Conservation (phyloP, 73 alveolate genomes). For the Diophrys appendiculata region DNA sequence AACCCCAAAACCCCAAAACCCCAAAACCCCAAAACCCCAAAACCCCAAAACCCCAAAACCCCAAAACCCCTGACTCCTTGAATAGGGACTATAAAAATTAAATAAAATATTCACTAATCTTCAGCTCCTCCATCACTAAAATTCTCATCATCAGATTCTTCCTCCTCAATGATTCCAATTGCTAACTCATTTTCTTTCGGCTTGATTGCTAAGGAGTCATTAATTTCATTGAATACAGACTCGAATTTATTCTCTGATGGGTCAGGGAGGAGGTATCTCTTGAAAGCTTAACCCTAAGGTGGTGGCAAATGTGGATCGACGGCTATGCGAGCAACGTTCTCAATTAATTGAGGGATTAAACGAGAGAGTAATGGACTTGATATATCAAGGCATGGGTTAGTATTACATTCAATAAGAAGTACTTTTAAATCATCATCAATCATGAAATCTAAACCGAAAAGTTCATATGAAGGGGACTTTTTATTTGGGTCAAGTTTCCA, state of each 20-base stretch:
- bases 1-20: no score
- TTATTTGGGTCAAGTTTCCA: slow-evolving; percentile 29
- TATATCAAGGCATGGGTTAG: slow-evolving; percentile 72
- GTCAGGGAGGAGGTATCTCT: slow-evolving; percentile 24
- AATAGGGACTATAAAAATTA: no score
- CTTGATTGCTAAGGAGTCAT: no score
- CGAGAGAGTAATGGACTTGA: slow-evolving; percentile 15
- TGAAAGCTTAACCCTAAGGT: slow-evolving; percentile 10
- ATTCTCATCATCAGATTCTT: no score
- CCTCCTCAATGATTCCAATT: no score
- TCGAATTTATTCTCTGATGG: slow-evolving; percentile 22
- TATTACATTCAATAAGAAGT: slow-evolving; percentile 81
- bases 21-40: no score
- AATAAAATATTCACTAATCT: no score
- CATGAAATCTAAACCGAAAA: slow-evolving; percentile 56
- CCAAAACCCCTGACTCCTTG: no score
- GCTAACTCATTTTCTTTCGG: no score
- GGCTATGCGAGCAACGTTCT: slow-evolving; percentile 8
- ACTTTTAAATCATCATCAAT: slow-evolving; percentile 72
- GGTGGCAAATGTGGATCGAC: slow-evolving; percentile 34
- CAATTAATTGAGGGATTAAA: slow-evolving; percentile 17
- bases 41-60: no score
- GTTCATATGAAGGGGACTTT: slow-evolving; percentile 21
- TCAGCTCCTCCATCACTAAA: no score
- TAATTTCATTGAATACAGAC: slow-evolving; percentile 32